Evolutionary conservation across 2,329 filamentous ascomycete species (phyloP), one percentile per base, ranked within the genome.

Genomic region (Aspergillus pseudonomiae): DNA sequence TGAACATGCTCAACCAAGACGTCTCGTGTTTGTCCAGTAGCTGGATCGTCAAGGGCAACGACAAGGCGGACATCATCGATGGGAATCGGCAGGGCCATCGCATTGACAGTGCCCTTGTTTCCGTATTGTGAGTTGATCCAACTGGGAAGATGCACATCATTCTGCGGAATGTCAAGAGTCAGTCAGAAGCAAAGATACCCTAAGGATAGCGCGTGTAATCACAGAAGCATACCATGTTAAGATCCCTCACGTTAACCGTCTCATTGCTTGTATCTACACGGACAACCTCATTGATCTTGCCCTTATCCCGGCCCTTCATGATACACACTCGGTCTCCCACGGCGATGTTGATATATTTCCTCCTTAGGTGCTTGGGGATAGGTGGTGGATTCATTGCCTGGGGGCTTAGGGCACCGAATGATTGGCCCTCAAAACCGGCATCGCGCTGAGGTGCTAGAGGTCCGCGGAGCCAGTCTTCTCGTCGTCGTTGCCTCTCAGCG

Each of bases 281-380:
- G 64, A 76, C 77, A 52, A 98, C 86, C n/a, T 81, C 81, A 57
- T 92, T 91, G 78, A 99, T 95, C 81, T 90, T 92, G 72, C 93
- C 93, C 81, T 89, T 91, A 73, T 95, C 91, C 41, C 85, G 85
- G 10, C 94, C 94, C 65, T 90, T 87, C 60, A 93, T 80, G 63
- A 98, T 81, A 59, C 94, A 91, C 36, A 97, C 93, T 64, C 95
- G 86, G 78, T 98, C 95, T 7, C 89, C 88, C 4, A 80, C 74
- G 28, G 84, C 85, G 63, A 94, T 81, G 68, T 88, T 90, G 65
- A 91, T 82, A 76, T 84, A 84, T 70, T 75, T 75, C 60, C 68
- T 77, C 75, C 68, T 75, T 55, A 75, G 73, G 60, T 75, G 73
- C 61, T 79, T 73, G 24, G 80, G 77, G 53, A 83, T 74, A 28